Evolutionary conservation across 2,329 filamentous ascomycete genomes (phyloP), one percentile per base, ranked within the genome.

Genomic region (Cordyceps cicadae): DNA sequence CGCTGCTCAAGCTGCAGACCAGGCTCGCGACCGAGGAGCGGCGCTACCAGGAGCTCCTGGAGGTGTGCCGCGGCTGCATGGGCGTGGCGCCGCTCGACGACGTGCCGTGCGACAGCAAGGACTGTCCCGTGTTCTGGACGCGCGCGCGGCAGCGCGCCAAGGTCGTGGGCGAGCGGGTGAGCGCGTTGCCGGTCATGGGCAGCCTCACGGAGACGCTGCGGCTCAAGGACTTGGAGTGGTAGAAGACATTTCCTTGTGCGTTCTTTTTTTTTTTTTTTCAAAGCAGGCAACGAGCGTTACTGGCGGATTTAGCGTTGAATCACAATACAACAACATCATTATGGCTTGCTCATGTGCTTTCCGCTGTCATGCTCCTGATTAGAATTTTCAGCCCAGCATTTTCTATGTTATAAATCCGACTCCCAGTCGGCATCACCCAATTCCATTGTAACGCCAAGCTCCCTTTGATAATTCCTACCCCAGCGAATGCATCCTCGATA

Each of bases 121-220:
- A 96, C 74, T 99, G 94, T 70, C 89, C 92, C 0, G 90, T 96
- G 0, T 97, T 96, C 67, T 97, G 96, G 74, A 87, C 87, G 37
- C 76, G 90, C 15, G 81, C 84, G 58, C 88, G 85, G 71, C 85
- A 89, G 69, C 72, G 72, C 24, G 79, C 80, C 11, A 78, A 74
- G 66, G 71, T 79, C 51, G 69, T 71, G 41, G 71, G 71, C 3
- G 77, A 80, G 68, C 76, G 69, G 66, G 66, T 60, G 11, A 56
- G 64, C 12, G 64, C 66, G 19, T 67, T 65, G 19, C 74, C 75
- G 2, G 70, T 71, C 5, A 73, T 77, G 37, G 55, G 66, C 21
- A 67, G 68, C 17, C 59, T 77, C 50, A 63, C 68, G 8, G 67
- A 71, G 5, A 64, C 66, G 5, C 63, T 68, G 2, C 67, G 70